Conservation (phyloP, 768 basidiomycete species). For the Phaeolepiota aurea region DNA sequence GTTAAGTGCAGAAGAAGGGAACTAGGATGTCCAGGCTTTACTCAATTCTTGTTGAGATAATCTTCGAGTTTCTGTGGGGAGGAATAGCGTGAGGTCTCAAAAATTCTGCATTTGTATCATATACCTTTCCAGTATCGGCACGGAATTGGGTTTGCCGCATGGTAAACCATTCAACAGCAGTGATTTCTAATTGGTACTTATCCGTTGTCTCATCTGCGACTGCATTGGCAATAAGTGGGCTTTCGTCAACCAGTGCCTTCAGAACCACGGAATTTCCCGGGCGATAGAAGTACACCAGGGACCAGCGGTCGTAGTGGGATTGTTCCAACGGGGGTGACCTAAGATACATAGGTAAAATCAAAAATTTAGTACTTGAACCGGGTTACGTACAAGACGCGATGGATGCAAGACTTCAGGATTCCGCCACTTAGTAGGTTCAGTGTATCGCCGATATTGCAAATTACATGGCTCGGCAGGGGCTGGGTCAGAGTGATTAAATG, state of each 20-base stretch:
- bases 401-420: conserved; percentile 49
- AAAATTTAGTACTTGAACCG: neutral
- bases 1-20: too few relatives aligned
- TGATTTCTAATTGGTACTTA: neutral
- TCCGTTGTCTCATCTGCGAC: conserved; percentile 18
- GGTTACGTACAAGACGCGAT: conserved; percentile 44
- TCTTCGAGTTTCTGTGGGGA: neutral
- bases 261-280: conserved; percentile 47
- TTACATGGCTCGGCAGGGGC: conserved; percentile 43
- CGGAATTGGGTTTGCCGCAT: neutral
- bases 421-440: conserved; percentile 52
- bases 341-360: neutral
- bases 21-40: too few relatives aligned
- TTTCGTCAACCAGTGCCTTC: conserved; percentile 42
- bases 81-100: neutral
- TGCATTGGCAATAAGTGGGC: conserved; percentile 37
- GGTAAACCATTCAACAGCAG: conserved; percentile 1
- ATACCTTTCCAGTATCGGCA: neutral
- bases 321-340: conserved; percentile 57
- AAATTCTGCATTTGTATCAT: too few relatives aligned
- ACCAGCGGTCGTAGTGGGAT: conserved; percentile 46
- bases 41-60: neutral
- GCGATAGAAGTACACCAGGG: conserved; percentile 61
- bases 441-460: conserved; percentile 55
- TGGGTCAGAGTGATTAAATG: conserved; percentile 3